Evolutionary conservation across 1,284 basidiomycete genomes (phyloP).

Genomic region (Rhodotorula sp.): DNA sequence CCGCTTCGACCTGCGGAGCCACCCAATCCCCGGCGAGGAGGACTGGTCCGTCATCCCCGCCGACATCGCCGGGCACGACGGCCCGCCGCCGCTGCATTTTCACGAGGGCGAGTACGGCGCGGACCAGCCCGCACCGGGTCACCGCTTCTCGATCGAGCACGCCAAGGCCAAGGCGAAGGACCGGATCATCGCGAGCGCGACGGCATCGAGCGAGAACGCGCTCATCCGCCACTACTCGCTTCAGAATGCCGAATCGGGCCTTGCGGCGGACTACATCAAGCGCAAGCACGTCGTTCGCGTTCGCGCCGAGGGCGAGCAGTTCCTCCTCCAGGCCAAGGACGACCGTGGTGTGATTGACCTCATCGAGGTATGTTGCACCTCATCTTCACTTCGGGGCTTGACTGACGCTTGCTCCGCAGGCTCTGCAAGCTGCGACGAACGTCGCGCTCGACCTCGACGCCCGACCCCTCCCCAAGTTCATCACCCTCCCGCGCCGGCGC

Average conservation of each 20-base stretch:
- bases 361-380: constrained; percentile 71
- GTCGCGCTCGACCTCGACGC: constrained; percentile 88
- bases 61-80: constrained; percentile 41
- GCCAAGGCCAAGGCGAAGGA: constrained; percentile 37
- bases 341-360: constrained; percentile 86
- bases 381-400: constrained; percentile 41
- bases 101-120: constrained; percentile 46
- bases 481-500: constrained; percentile 56
- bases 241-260: constrained; percentile 79
- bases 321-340: constrained; percentile 85
- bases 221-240: constrained; percentile 71
- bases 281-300: constrained; percentile 93
- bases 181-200: constrained; percentile 33
- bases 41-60: constrained; percentile 30
- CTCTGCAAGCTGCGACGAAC: constrained; percentile 90
- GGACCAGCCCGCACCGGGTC: neutral
- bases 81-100: constrained; percentile 44
- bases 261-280: constrained; percentile 94
- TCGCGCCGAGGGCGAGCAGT: constrained; percentile 92
- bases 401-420: neutral
- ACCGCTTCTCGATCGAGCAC: constrained; percentile 33
- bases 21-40: constrained; percentile 50
- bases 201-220: constrained; percentile 43
- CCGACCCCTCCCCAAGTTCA: constrained; percentile 80
- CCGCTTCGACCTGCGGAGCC: constrained; percentile 60